These are phyloP conservation scores for Penicillium tannophilum DNA, from an alignment of 495 filamentous ascomycete species.

Conservation along the genomic window DNA sequence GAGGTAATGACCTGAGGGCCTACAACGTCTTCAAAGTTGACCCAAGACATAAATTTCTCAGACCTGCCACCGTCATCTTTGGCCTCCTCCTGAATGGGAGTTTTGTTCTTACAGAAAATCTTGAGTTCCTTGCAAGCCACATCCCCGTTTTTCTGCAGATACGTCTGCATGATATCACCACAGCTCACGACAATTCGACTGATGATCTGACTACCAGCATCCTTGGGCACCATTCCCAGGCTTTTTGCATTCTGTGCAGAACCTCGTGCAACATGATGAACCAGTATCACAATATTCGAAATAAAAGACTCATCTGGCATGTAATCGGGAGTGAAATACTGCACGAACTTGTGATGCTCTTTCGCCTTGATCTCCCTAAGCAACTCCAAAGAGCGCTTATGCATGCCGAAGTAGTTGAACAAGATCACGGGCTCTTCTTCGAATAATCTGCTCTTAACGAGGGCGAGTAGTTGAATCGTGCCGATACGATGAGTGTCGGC, in stretches of 20 bases:
- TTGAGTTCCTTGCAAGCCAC: constrained; percentile 36
- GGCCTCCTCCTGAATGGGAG: constrained; percentile 22
- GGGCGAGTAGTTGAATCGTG: constrained; percentile 30
- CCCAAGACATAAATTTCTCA: constrained; percentile 7
- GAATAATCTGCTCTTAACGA: constrained; percentile 29
- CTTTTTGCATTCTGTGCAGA: constrained; percentile 23
- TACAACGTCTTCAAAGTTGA: constrained; percentile 27
- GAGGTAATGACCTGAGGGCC: constrained; percentile 28
- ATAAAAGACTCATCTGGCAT: constrained; percentile 29
- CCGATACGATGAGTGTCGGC: constrained; percentile 27
- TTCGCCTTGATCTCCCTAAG: constrained; percentile 30
- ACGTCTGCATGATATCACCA: constrained; percentile 32
- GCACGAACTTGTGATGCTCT: constrained; percentile 32
- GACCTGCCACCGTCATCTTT: background rate
- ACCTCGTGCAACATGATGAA: constrained; percentile 30
- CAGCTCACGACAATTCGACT: constrained; percentile 33
- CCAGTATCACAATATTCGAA: constrained; percentile 28
- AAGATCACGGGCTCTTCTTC: constrained; percentile 33
- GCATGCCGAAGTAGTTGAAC: constrained; percentile 38
- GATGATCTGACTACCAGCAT: background rate
- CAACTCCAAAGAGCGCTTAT: constrained; percentile 32
- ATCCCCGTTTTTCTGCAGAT: constrained; percentile 33
- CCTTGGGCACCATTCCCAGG: constrained; percentile 20
- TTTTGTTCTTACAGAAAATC: constrained; percentile 37
- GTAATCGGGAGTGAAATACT: constrained; percentile 31